Conservation (phyloP, 2,329 filamentous ascomycete species). For the Cercospora sojina region DNA sequence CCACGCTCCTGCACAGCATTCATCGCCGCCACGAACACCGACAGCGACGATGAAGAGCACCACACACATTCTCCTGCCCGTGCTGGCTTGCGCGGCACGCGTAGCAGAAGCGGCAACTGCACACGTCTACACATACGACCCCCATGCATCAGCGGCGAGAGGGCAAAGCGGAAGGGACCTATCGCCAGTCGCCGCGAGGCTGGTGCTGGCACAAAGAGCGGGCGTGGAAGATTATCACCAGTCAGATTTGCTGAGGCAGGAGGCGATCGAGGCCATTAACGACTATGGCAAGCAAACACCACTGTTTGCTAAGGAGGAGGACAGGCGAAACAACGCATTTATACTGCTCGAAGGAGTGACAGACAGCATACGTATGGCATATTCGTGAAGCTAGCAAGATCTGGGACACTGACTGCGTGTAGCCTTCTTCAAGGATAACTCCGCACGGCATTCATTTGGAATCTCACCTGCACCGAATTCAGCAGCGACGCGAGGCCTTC, state of each 20-base stretch:
- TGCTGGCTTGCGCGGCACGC: slow-evolving; percentile 40
- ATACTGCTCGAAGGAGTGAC: slow-evolving; percentile 31
- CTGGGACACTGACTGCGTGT: neutral
- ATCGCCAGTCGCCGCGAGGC: slow-evolving; percentile 47
- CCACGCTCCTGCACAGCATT: neutral
- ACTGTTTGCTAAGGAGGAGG: slow-evolving; percentile 40
- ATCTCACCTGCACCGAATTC: slow-evolving; percentile 31
- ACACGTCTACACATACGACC: slow-evolving; percentile 42
- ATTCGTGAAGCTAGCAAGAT: neutral
- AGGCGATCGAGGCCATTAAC: slow-evolving; percentile 49
- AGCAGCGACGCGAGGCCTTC: slow-evolving; percentile 29
- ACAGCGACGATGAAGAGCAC: slow-evolving; percentile 46
- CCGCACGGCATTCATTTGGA: slow-evolving; percentile 26
- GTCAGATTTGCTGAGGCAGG: slow-evolving; percentile 42
- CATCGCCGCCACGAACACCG: neutral
- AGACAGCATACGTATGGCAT: slow-evolving; percentile 23
- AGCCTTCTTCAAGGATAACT: slow-evolving; percentile 12
- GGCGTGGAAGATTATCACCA: slow-evolving; percentile 52
- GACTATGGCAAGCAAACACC: slow-evolving; percentile 44
- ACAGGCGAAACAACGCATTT: slow-evolving; percentile 24
- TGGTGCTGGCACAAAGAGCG: slow-evolving; percentile 53
- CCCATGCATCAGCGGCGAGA: slow-evolving; percentile 23
- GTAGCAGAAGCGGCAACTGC: slow-evolving; percentile 35
- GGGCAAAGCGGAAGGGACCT: slow-evolving; percentile 24
- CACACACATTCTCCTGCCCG: slow-evolving; percentile 42